These are phyloP conservation scores for Ehretia macrophylla DNA, from an alignment of 257 asterid species.

Conservation along the genomic window DNA sequence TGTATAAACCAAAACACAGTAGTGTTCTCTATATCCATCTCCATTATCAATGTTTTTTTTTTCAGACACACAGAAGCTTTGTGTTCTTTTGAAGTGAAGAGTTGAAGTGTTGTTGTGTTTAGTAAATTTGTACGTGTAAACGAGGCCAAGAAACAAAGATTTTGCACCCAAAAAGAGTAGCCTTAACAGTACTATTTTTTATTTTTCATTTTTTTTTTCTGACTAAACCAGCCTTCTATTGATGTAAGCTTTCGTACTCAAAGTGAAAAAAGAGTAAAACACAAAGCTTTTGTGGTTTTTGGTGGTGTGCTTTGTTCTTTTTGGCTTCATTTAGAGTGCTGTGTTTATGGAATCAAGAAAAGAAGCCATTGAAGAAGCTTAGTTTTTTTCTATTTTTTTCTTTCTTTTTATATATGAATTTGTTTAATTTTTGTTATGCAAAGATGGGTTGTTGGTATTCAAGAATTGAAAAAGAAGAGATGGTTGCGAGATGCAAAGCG, in stretches of 20 bases:
- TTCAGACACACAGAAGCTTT: too few species aligned
- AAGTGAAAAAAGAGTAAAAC: conserved; percentile 1
- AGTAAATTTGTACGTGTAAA: too few species aligned
- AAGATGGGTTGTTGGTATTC: conserved; percentile 93
- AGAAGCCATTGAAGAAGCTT: not conserved
- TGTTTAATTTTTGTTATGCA: not conserved
- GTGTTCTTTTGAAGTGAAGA: too few species aligned
- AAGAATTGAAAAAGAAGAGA: conserved; percentile 67
- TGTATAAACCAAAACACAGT: conserved; percentile 16
- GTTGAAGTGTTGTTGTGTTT: too few species aligned
- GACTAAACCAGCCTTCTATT: conserved; percentile 1
- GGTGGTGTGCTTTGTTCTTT: not conserved
- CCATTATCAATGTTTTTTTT: too few species aligned
- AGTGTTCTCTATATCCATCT: too few species aligned
- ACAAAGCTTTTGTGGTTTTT: conserved; percentile 7
- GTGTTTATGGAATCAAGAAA: too few species aligned
- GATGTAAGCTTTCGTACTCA: conserved; percentile 8
- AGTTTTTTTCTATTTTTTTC: not conserved
- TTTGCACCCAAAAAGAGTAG: too few species aligned
- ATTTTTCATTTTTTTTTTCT: not conserved
- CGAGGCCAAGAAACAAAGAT: too few species aligned
- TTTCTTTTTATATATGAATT: not conserved
- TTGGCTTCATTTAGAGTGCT: not conserved
- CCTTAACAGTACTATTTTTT: not conserved
- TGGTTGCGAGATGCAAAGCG: conserved; percentile 89